Conservation (phyloP, 2,329 filamentous ascomycete species). For the Phialemoniopsis sp. region DNA sequence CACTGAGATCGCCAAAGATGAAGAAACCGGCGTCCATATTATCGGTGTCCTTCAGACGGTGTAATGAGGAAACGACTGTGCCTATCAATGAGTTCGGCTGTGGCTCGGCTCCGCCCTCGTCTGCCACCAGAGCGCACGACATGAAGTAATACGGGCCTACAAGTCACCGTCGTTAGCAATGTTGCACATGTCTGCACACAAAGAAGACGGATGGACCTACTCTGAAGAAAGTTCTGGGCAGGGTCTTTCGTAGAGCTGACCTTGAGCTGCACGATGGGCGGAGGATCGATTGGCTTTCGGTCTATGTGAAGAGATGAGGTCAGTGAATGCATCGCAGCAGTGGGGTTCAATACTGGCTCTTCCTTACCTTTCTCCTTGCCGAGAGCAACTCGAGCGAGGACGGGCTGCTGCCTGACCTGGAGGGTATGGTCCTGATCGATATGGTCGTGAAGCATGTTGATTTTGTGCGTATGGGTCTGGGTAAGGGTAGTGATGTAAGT, state of each 20-base stretch:
- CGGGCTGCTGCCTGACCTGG: conserved; percentile 60
- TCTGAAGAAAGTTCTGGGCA: conserved; percentile 46
- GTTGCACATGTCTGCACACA: conserved; percentile 18
- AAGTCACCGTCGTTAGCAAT: too few species aligned
- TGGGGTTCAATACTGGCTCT: too few species aligned
- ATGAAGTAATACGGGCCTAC: conserved; percentile 46
- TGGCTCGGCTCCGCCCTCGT: conserved; percentile 31
- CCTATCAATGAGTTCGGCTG: conserved; percentile 58
- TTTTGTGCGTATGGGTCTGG: too few species aligned
- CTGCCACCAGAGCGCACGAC: conserved; percentile 35
- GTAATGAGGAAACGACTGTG: conserved; percentile 74
- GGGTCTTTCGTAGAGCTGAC: conserved; percentile 41
- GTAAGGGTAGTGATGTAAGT: too few species aligned
- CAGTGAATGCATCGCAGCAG: too few species aligned
- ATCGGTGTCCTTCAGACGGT: conserved; percentile 73
- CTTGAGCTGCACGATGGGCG: conserved; percentile 74
- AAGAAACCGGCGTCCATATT: conserved; percentile 82
- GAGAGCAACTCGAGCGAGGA: conserved; percentile 62
- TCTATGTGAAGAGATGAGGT: conserved; percentile 43
- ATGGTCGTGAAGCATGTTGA: conserved; percentile 1
- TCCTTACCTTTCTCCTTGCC: conserved; percentile 75
- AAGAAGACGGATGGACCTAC: conserved; percentile 41
- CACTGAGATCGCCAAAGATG: conserved; percentile 84
- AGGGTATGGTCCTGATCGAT: conserved; percentile 20
- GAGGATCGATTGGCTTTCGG: conserved; percentile 84